Percentiles rank a stretch among this genome's conserved stretches.
These are phyloP conservation scores for Sanghuangporus baumii DNA, from an alignment of 1,284 basidiomycete genomes.

Conservation along the genomic window DNA sequence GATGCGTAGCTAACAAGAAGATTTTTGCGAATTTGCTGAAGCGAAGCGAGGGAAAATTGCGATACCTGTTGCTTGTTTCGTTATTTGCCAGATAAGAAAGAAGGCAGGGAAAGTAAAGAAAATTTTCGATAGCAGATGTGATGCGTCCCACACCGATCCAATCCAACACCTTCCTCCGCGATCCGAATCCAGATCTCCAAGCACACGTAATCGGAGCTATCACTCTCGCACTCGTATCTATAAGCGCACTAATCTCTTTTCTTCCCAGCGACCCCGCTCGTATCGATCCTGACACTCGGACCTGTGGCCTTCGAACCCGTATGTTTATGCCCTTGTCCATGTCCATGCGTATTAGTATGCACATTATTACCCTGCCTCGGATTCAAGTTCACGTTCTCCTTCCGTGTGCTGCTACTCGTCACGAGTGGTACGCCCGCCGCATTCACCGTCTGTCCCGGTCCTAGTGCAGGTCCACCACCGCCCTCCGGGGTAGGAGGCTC, in stretches of 20 bases:
- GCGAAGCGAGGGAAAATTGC: too few species aligned
- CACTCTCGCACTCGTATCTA: too few species aligned
- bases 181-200: too few species aligned
- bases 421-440: not conserved
- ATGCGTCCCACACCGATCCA: too few species aligned
- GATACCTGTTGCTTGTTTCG: too few species aligned
- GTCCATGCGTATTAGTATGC: not conserved
- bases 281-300: slow-evolving; percentile 8
- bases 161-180: too few species aligned
- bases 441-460: not conserved
- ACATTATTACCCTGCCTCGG: not conserved
- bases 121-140: too few species aligned
- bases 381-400: slow-evolving; percentile 1
- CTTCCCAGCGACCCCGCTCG: slow-evolving; percentile 5
- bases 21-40: too few species aligned
- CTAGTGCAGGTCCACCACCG: not conserved
- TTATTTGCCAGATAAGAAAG: too few species aligned
- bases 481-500: not conserved
- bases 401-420: slow-evolving; percentile 3
- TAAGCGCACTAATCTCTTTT: not conserved
- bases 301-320: slow-evolving; percentile 7
- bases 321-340: slow-evolving; percentile 3
- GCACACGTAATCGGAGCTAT: too few species aligned
- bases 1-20: too few species aligned
- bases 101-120: too few species aligned